phyloP scores from a whole-genome alignment of 371 early-diverging fungal genomes.

The Coelomomyces lativittatus region DNA sequence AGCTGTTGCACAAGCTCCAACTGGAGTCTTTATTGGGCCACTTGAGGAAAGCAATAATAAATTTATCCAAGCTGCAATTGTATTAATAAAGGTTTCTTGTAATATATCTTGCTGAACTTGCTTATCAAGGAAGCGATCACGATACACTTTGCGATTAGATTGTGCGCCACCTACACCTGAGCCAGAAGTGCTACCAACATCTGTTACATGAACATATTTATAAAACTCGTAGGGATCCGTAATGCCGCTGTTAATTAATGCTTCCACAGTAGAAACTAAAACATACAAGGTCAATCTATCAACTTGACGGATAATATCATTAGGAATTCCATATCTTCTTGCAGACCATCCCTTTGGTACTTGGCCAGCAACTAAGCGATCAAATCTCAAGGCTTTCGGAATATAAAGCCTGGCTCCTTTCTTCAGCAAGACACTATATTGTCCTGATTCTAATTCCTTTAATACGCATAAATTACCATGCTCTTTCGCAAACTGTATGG shows the following conservation, averaged over 20 bases:
- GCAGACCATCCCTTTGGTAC: conserved; percentile 90
- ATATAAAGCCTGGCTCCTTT: conserved; percentile 74
- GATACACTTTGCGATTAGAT: conserved; percentile 60
- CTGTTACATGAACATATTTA: conserved; percentile 82
- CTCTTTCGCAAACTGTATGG: conserved; percentile 66
- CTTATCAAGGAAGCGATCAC: conserved; percentile 56
- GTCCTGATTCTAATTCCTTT: conserved; percentile 41
- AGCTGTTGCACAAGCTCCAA: conserved; percentile 85
- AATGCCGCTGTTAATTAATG: conserved; percentile 74
- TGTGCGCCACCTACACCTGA: conserved; percentile 71
- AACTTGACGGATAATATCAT: conserved; percentile 75
- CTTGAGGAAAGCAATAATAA: conserved; percentile 79
- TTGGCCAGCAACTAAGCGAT: conserved; percentile 85
- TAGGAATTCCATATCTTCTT: conserved; percentile 80
- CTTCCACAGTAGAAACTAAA: conserved; percentile 79
- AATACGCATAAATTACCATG: conserved; percentile 69
- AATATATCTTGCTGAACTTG: conserved; percentile 82
- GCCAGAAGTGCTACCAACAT: conserved; percentile 80
- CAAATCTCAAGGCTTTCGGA: conserved; percentile 84
- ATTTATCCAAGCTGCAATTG: conserved; percentile 93
- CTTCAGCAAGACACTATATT: conserved; percentile 61
- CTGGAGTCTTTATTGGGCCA: conserved; percentile 91
- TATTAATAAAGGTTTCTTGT: conserved; percentile 78
- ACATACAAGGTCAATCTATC: conserved; percentile 75
- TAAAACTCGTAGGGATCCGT: conserved; percentile 95